phyloP scores from a whole-genome alignment of 306 rosid species.

The Medicago ruthenica region DNA sequence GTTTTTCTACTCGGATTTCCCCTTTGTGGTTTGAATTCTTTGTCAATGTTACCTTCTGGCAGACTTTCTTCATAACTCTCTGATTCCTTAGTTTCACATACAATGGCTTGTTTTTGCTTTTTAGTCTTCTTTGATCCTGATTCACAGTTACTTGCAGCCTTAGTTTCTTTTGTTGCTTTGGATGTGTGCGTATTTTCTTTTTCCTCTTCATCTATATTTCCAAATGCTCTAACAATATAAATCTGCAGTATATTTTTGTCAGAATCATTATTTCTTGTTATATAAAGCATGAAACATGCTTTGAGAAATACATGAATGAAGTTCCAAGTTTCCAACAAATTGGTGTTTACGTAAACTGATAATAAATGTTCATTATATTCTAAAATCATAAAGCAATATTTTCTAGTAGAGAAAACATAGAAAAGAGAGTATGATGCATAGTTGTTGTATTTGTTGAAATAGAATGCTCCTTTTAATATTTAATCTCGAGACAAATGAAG shows the following conservation, averaged over 20 bases:
- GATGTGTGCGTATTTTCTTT: neutral
- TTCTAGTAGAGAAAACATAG: neutral
- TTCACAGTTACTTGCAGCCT: neutral
- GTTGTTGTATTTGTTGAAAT: neutral
- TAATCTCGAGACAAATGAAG: neutral
- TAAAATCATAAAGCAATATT: neutral
- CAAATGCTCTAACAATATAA: constrained; percentile 58
- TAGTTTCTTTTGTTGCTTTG: neutral
- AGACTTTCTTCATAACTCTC: constrained; percentile 35
- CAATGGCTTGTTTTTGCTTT: constrained; percentile 33
- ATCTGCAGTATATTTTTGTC: constrained; percentile 49
- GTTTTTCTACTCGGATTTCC: constrained; percentile 24
- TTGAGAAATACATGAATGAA: constrained; percentile 21
- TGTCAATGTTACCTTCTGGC: constrained; percentile 28
- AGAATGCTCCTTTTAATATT: neutral
- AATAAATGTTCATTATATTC: neutral
- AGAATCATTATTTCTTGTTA: constrained; percentile 9
- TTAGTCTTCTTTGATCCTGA: constrained; percentile 29
- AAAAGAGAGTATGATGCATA: neutral
- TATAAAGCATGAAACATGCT: neutral
- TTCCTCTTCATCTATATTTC: constrained; percentile 22
- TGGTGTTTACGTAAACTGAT: neutral
- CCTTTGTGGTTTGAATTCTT: constrained; percentile 33
- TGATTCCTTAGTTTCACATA: constrained; percentile 34
- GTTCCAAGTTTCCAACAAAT: neutral